Conservation (phyloP, 164 flowering plant species). For the Saururus chinensis region DNA sequence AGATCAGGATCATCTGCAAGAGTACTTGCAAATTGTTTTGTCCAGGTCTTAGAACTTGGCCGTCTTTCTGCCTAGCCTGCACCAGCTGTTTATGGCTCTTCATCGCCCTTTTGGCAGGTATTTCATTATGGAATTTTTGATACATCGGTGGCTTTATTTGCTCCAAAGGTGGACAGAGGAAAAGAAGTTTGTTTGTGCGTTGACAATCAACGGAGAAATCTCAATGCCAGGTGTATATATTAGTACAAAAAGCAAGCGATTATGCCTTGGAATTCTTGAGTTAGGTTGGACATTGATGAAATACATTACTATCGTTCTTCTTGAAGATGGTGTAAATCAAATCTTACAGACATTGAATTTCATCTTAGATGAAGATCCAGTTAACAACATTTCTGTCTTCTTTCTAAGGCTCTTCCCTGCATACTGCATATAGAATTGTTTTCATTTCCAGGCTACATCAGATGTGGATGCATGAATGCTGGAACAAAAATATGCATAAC, state of each 20-base stretch:
- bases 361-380: not conserved
- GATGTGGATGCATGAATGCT: no score
- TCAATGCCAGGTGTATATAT: slow-evolving; percentile 58
- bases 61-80: not conserved
- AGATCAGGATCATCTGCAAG: no score
- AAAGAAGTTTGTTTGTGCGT: slow-evolving; percentile 43
- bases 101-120: slow-evolving; percentile 28
- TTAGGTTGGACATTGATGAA: not conserved
- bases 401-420: not conserved
- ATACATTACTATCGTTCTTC: not conserved
- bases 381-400: not conserved
- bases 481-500: no score
- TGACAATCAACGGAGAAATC: slow-evolving; percentile 47
- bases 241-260: no score
- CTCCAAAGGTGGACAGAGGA: slow-evolving; percentile 25
- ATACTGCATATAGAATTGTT: no score
- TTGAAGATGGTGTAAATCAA: not conserved
- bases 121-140: slow-evolving; percentile 61
- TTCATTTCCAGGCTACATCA: no score
- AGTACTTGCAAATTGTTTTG: not conserved
- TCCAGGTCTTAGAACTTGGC: not conserved
- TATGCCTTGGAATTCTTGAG: not conserved
- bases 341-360: not conserved
- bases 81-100: not conserved
- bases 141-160: slow-evolving; percentile 17